Evolutionary conservation across 768 basidiomycete genomes (phyloP), one percentile per base, ranked within the genome.

Genomic region (Phaeotremella skinneri): DNA sequence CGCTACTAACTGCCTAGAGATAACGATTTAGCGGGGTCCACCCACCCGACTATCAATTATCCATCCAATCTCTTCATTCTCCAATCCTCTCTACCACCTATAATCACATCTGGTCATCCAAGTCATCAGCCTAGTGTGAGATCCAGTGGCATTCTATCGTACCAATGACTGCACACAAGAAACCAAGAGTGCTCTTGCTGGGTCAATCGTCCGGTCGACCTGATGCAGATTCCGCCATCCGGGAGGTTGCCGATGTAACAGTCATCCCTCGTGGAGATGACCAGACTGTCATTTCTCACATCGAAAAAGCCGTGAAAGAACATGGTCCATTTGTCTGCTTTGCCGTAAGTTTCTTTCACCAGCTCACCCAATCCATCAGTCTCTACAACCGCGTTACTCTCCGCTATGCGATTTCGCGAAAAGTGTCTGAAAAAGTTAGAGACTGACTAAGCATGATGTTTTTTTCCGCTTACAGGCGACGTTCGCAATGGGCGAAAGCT

Each of bases 301-400:
- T 68, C 29, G 31, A 30, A 34, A 26, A 42, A 21, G 52, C 53
- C 21, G 63, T 65, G 3, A 42, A 56, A 20, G 50, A 49, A 23
- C 57, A 68, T 27, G 67, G 67, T 7, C 60, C 61, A 21, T 68
- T 68, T 32, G 49, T 56, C 4, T 57, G 50, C 20, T 62, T 64
- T 34, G 67, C 56, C 1, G 67, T 68, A 43, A 54, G 67, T 68
- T 2, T 9, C 23, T 45, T n/a, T 45, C 42, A 9, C 5, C 11
- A 5, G 53, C 53, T 56, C 37, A 5, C 6, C 30, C 48, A 14
- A 57, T n/a, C 30, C 4, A 26, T 29, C 3, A 11, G 16, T 37
- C 14, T 6, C 21, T 2, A 14, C 11, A 34, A 14, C 48, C 21
- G 39, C 27, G 5, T 27, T 14, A 30, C 13, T 1, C 13, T 1